Base-by-base conservation (phyloP, 768 basidiomycete genomes). In the Tricholoma furcatifolium region DNA sequence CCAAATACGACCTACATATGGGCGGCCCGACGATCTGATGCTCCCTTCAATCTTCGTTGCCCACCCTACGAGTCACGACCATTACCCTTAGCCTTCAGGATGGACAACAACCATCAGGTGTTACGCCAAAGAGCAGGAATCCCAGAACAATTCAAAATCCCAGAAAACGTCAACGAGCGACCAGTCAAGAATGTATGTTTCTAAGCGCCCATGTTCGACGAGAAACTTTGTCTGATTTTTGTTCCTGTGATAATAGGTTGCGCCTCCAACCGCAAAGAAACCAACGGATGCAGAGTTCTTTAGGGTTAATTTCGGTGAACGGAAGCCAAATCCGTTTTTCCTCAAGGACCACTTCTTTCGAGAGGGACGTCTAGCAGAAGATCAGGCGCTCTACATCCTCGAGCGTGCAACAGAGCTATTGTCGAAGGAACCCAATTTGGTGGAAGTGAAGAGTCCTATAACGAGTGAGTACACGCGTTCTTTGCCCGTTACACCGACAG, bases 291-390 rank as follows among this genome's bases (percentile, higher is more conserved):
- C 81, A 39, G 82, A 93, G 58, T 84, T 94, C 69, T 93, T 80
- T 67, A 59, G 77, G 51, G 58, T 67, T 59, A 74, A 78, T 36
- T 63, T 74, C 53, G 81, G 84, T 50, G 72, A 79, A 32, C 69
- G 71, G 48, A 82, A 83, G 56, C 88, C 92, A 17, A 91, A 93
- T 63, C 80, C 86, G 49, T 78, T 80, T 1, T 91, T 88, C 67
- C 74, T 98, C 54, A 93, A 88, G 69, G 80, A 87, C 47, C 95
- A 98, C 69, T 96, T 98, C 72, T 86, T 91, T 67, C 76, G 81
- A 11, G 93, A 96, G 65, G 94, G 94, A 0, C 71, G 88, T 15
- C 65, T 97, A 61, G 88, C 85, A 0, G 92, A 96, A 63, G 75
- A 79, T 9, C 92, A 97, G 68, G 94, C 95, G 0, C 65, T 96